phyloP scores from a whole-genome alignment of 2,329 filamentous ascomycete species.

The Cryphonectria japonica region DNA sequence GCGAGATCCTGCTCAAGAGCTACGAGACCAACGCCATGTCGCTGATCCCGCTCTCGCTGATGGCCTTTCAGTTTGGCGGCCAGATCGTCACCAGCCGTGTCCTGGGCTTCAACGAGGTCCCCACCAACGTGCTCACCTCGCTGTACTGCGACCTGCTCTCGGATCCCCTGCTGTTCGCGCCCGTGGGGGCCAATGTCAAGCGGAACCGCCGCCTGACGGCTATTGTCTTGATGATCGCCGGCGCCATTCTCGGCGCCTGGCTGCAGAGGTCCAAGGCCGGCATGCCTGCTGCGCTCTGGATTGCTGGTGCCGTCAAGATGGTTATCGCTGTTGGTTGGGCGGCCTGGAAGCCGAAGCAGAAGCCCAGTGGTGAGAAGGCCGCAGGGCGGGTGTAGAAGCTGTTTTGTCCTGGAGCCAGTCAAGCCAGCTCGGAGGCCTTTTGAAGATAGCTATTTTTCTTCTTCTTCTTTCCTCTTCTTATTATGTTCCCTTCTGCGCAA shows the following conservation, averaged over 20 bases:
- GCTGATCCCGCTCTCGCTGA: conserved; percentile 44
- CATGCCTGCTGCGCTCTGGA: conserved; percentile 49
- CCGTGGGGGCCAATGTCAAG: conserved; percentile 50
- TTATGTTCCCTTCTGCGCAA: not conserved
- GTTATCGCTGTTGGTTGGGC: conserved; percentile 42
- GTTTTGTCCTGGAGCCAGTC: not conserved
- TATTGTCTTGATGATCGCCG: conserved; percentile 49
- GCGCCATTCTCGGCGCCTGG: conserved; percentile 53
- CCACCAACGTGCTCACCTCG: conserved; percentile 59
- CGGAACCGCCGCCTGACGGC: conserved; percentile 51
- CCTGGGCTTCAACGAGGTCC: conserved; percentile 58
- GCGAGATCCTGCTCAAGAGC: conserved; percentile 34
- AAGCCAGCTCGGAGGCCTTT: not conserved
- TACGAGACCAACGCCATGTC: conserved; percentile 44
- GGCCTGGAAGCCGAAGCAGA: conserved; percentile 27
- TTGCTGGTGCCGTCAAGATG: conserved; percentile 50
- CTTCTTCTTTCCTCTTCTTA: no score
- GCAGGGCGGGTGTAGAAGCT: not conserved
- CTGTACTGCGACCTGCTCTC: conserved; percentile 58
- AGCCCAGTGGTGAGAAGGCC: conserved; percentile 10
- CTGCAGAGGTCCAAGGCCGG: conserved; percentile 48
- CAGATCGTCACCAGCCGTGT: conserved; percentile 57
- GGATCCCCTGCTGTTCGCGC: conserved; percentile 52
- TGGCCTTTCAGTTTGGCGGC: conserved; percentile 60
- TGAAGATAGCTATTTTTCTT: not conserved